Conservation (phyloP, 257 asterid genomes). For the Forsythia viridissima region DNA sequence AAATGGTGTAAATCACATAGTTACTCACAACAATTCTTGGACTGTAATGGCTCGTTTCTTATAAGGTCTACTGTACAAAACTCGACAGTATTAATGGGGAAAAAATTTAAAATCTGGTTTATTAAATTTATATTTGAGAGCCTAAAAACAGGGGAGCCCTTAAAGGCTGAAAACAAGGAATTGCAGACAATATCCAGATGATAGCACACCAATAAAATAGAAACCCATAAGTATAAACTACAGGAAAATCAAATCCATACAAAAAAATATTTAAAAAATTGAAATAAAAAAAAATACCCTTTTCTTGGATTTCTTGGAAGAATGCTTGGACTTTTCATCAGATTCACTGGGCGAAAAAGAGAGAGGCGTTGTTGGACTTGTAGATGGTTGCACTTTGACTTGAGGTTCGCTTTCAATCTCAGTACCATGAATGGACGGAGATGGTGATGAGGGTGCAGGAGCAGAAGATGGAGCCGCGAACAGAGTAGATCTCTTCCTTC, state of each 20-base stretch:
- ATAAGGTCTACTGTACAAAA: background rate
- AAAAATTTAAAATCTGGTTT: background rate
- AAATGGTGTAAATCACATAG: background rate
- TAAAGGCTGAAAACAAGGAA: background rate
- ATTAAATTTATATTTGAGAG: background rate
- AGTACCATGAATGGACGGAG: background rate
- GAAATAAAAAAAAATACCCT: slow-evolving; percentile 35
- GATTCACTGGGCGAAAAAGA: slow-evolving; percentile 54
- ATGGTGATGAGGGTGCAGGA: slow-evolving; percentile 2
- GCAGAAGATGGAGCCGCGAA: background rate
- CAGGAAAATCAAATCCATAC: background rate
- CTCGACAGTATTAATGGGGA: background rate
- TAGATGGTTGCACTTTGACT: slow-evolving; percentile 32
- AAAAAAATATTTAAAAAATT: background rate
- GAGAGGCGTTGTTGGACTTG: slow-evolving; percentile 69
- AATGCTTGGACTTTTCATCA: slow-evolving; percentile 40
- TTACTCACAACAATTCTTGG: background rate
- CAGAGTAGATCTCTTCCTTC: slow-evolving; percentile 44
- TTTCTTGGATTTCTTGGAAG: slow-evolving; percentile 24
- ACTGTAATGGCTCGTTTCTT: background rate
- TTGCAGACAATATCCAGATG: background rate
- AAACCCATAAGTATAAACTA: background rate
- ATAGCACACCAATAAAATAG: background rate
- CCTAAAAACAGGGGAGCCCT: background rate
- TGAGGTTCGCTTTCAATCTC: slow-evolving; percentile 20